Base-by-base conservation (phyloP, 2,329 filamentous ascomycete genomes). In the Neonectria coccinea region DNA sequence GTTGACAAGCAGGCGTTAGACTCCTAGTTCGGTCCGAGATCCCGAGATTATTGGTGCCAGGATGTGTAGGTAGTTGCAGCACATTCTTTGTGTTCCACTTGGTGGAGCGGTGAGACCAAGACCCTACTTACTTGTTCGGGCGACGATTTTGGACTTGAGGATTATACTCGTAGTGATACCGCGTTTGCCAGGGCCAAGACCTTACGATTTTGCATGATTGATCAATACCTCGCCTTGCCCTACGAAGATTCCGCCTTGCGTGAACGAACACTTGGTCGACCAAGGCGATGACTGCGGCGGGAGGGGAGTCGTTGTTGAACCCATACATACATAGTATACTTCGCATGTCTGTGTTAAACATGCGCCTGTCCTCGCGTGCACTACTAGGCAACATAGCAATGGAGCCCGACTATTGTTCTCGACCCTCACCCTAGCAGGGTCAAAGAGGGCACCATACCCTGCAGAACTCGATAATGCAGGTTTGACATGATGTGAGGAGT, bases 31-130 rank as follows among this genome's bases (percentile, higher is more conserved):
- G n/a, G 48, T 31, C 47, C 16, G 27, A 31, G 16, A 29, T n/a
- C 18, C 48, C 29, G 29, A 36, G n/a, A 33, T 20, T 51, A 22
- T 33, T 36, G n/a, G 48, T 51, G n/a, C 48, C 29, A 51, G 48
- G 47, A 18, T 51, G 48, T 31, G 29, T 12, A 25, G 5, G 25
- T 25, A 25, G 25, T 25, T 25, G 25, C 25, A 25, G 25, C 5
- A 25, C 5, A 25, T 25, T 25, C 1, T 25, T 25, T 25, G 25
- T 25, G 25, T 33, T 51, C 27, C 48, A 36, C 29, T 33, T 36
- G n/a, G 18, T n/a, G n/a, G 29, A 18, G 48, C 48, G 48, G 48
- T 51, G 48, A 51, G 27, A 14, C 27, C 8, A 51, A 14, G 11
- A 31, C 11, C 22, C 25, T 25, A 25, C 25, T 10, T 27, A 33